Evolutionary conservation across 2,329 filamentous ascomycete species (phyloP), one percentile per base, ranked within the genome.

Genomic region (Aspergillus transmontanensis): DNA sequence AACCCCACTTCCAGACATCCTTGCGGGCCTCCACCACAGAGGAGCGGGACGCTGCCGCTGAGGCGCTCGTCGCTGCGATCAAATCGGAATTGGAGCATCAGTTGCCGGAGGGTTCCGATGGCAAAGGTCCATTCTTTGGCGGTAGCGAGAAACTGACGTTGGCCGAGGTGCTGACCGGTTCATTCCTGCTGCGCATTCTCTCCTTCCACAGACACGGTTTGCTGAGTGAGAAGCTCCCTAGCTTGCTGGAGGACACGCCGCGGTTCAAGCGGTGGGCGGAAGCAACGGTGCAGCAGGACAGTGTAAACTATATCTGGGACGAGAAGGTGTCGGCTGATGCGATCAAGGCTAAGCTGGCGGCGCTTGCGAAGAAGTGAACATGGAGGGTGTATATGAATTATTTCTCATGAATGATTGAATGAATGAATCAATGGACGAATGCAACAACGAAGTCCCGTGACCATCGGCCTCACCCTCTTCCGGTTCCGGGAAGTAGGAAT

Each of bases 51-150:
- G 78, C 78, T 3, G 72, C 84, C 3, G 80, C 76, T 0, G 77
- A 84, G 26, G 83, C 84, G 10, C 79, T 87, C n/a, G 79, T 90
- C 3, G 82, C 80, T 1, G 81, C 80, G 1, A 78, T 91, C 1
- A 81, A 83, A 59, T 92, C 90, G 79, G 90, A 94, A 71, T 79
- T 95, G 60, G 92, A 94, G 78, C 90, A 90, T 1, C 78, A 92
- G 43, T 79, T 96, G 30, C 71, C 3, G 80, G 83, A 43, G 39
- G 59, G 28, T 12, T 41, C 28, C 12, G 60, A 59, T 83, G 83
- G 0, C 79, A 74, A 73, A 46, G 76, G 76, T 0, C 88, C 88
- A 0, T 91, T 87, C 75, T 91, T 90, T 73, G 86, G 85, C 2
- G 89, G 89, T 0, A 86, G 84, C 58, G 80, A 85, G 23, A 86